Percentiles rank a stretch among this genome's conserved stretches.
Conservation (phyloP, 371 early-diverging fungal species). For the Actinomortierella ambigua region DNA sequence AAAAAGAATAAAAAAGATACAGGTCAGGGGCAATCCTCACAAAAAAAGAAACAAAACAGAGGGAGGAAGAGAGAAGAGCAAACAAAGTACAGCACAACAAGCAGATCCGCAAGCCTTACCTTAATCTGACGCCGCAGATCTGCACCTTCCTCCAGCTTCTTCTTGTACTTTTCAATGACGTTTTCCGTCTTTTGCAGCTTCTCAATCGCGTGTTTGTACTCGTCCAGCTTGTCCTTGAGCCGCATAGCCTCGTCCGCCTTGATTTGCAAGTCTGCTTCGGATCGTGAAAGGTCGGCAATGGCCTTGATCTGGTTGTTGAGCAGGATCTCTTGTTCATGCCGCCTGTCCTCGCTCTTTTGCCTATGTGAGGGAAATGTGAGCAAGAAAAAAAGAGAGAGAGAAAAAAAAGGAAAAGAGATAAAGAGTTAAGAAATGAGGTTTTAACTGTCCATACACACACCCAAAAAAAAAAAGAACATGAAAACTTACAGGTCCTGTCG, state of each 20-base stretch:
- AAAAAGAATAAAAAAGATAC: no score
- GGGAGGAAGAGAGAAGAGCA: no score
- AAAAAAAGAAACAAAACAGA: no score
- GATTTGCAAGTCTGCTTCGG: constrained; percentile 55
- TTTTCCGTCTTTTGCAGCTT: constrained; percentile 91
- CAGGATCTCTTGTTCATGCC: constrained; percentile 75
- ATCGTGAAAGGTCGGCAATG: constrained; percentile 64
- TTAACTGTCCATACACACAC: not conserved
- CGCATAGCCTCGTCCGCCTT: constrained; percentile 71
- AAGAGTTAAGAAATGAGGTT: not conserved
- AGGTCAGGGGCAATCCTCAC: no score
- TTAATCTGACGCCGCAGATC: constrained; percentile 82
- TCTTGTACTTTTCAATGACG: constrained; percentile 93
- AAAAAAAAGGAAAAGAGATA: constrained; percentile 4
- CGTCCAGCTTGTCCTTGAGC: constrained; percentile 89
- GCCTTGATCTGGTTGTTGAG: constrained; percentile 59
- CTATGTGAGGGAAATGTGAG: no score
- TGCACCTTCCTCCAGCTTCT: constrained; percentile 86
- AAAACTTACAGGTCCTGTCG: constrained; percentile 78
- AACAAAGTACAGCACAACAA: no score
- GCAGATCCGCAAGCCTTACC: constrained; percentile 56
- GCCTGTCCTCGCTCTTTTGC: constrained; percentile 77
- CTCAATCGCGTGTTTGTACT: constrained; percentile 87
- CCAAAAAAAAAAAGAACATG: not conserved
- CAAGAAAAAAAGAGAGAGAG: not conserved